phyloP scores from a whole-genome alignment of 169 alveolate species.

The Miamiensis avidus region DNA sequence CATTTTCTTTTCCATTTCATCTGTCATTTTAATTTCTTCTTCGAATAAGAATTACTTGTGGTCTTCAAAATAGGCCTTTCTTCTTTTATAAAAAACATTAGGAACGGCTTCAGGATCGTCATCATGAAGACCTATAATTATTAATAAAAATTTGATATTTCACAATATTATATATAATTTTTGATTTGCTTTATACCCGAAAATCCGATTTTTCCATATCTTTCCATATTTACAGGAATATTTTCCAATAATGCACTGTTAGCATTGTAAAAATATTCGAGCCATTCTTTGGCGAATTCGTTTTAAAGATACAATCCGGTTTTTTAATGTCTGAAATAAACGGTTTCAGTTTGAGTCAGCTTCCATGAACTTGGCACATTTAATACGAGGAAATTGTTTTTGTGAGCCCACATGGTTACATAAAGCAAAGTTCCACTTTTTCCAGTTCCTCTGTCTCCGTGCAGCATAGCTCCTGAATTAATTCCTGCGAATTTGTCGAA shows the following conservation, averaged over 20 bases:
- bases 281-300: conserved; percentile 50
- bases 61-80: conserved; percentile 56
- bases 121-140: conserved; percentile 32
- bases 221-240: conserved; percentile 40
- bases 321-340: conserved; percentile 34
- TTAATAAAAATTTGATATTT: no score
- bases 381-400: conserved; percentile 57
- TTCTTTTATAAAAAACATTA: conserved; percentile 51
- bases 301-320: conserved; percentile 61
- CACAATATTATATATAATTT: no score
- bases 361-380: conserved; percentile 56
- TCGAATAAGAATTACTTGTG: conserved; percentile 53
- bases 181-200: no score
- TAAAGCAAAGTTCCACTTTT: conserved; percentile 39
- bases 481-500: conserved; percentile 49
- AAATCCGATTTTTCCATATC: conserved; percentile 58
- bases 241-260: conserved; percentile 44
- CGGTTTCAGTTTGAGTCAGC: conserved; percentile 34
- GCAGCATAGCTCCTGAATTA: conserved; percentile 61
- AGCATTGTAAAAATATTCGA: conserved; percentile 44
- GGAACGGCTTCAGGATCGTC: conserved; percentile 68
- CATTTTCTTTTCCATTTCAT: conserved; percentile 41
- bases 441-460: conserved; percentile 59
- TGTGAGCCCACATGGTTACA: conserved; percentile 68
- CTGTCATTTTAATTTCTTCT: conserved; percentile 47